Percentiles rank a stretch among this genome's conserved stretches.
phyloP scores from a whole-genome alignment of 495 filamentous ascomycete species.

The Terfezia claveryi region DNA sequence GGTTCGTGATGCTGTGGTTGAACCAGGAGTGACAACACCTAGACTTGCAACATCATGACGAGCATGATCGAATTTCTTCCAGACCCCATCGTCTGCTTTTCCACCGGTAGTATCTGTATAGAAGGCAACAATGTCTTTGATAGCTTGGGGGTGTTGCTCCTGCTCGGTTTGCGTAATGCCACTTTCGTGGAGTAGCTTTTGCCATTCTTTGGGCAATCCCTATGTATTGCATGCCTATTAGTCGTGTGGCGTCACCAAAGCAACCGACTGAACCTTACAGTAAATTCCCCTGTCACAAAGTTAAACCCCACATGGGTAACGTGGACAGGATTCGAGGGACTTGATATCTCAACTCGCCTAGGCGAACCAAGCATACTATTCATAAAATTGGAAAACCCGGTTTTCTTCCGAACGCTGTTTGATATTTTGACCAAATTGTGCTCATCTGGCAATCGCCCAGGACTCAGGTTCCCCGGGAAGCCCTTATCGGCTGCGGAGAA shows the following conservation, averaged over 20 bases:
- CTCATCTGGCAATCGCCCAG: constrained; percentile 78
- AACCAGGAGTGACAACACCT: not conserved
- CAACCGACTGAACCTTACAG: constrained; percentile 31
- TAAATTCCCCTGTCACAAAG: constrained; percentile 90
- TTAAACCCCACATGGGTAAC: constrained; percentile 96
- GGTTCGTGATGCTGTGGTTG: constrained; percentile 16
- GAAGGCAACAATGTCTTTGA: constrained; percentile 85
- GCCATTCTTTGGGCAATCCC: constrained; percentile 96
- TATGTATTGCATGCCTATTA: constrained; percentile 19
- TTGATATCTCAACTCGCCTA: constrained; percentile 71
- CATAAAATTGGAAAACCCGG: constrained; percentile 85
- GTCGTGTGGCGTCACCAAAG: constrained; percentile 12
- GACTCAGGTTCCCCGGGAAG: constrained; percentile 32
- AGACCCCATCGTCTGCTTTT: constrained; percentile 60
- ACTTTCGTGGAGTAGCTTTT: constrained; percentile 79
- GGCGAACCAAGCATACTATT: constrained; percentile 79
- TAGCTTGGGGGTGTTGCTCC: constrained; percentile 80
- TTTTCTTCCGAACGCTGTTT: constrained; percentile 58
- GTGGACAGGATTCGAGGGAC: constrained; percentile 90
- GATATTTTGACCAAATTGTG: constrained; percentile 30
- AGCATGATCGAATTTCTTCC: constrained; percentile 88
- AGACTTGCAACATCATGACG: constrained; percentile 12
- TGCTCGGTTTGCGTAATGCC: constrained; percentile 93
- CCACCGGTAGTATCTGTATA: constrained; percentile 81
- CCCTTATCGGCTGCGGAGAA: constrained; percentile 42